Evolutionary conservation across 139 green algal genomes (phyloP).

Genomic region (Chlorella sorokiniana): DNA sequence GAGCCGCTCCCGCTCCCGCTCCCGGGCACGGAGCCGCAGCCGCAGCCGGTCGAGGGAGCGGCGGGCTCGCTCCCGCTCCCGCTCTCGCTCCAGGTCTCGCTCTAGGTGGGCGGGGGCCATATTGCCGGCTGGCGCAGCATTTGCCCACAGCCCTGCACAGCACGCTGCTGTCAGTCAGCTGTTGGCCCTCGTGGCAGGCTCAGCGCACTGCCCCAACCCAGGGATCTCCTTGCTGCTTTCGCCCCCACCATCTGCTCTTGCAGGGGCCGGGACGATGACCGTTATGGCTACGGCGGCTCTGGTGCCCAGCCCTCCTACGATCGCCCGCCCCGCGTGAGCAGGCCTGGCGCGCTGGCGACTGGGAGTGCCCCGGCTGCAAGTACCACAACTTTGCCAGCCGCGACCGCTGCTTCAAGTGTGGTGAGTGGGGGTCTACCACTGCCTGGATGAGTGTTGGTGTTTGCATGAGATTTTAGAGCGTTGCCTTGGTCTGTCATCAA

Average conservation of each 20-base stretch:
- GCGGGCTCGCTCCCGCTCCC: slow-evolving; percentile 5
- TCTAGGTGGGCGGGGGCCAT: too few species aligned
- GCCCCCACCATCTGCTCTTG: neutral
- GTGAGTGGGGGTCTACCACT: neutral
- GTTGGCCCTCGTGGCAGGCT: too few species aligned
- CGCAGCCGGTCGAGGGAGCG: neutral
- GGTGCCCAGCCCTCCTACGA: neutral
- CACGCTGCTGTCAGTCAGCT: too few species aligned
- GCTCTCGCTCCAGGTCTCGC: slow-evolving; percentile 15
- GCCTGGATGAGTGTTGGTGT: neutral
- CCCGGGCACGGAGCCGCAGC: neutral
- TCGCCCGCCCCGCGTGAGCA: slow-evolving; percentile 7
- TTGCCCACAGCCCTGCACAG: too few species aligned
- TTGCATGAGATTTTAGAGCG: too few species aligned
- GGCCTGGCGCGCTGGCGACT: slow-evolving; percentile 41
- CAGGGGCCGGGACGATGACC: neutral
- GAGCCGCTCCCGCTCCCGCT: neutral
- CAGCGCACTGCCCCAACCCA: too few species aligned
- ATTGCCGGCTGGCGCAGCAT: too few species aligned
- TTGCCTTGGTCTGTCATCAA: too few species aligned
- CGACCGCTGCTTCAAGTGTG: slow-evolving; percentile 49
- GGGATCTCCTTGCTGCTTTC: neutral
- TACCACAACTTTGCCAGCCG: slow-evolving; percentile 57
- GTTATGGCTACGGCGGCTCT: neutral
- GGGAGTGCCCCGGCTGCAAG: slow-evolving; percentile 44